These are phyloP conservation scores for Calonectria hongkongensis DNA, from an alignment of 2,329 filamentous ascomycete species.

Conservation along the genomic window DNA sequence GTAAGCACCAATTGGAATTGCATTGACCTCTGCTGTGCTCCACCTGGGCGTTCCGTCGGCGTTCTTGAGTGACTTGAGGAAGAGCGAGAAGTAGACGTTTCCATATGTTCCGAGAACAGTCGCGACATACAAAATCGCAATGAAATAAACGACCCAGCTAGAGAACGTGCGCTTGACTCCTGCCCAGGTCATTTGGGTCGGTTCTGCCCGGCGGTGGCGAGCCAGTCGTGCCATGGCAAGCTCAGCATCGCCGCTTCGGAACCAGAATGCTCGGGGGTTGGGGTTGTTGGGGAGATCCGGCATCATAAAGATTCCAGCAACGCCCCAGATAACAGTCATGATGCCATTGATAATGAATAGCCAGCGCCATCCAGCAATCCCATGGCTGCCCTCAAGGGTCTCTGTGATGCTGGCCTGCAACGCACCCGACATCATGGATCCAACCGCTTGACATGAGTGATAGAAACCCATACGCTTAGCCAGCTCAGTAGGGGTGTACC, in stretches of 20 bases:
- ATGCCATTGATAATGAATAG: conserved; percentile 67
- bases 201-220: conserved; percentile 43
- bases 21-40: conserved; percentile 67
- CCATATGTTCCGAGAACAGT: conserved; percentile 37
- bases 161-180: conserved; percentile 49
- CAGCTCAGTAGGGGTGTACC: conserved; percentile 42
- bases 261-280: conserved; percentile 55
- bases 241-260: conserved; percentile 52
- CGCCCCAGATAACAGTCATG: conserved; percentile 58
- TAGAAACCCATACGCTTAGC: conserved; percentile 62
- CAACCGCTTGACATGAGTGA: conserved; percentile 63
- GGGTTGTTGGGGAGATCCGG: conserved; percentile 58
- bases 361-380: conserved; percentile 65
- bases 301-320: conserved; percentile 59
- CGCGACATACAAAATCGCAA: conserved; percentile 33
- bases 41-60: conserved; percentile 54
- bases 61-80: conserved; percentile 56
- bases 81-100: conserved; percentile 58
- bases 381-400: conserved; percentile 61
- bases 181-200: conserved; percentile 52
- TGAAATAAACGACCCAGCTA: conserved; percentile 39
- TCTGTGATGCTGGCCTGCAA: conserved; percentile 64
- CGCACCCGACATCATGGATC: conserved; percentile 66
- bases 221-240: conserved; percentile 57
- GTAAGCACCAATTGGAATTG: conserved; percentile 66